Evolutionary conservation across 192 early-diverging fungal species (phyloP), one percentile per base, ranked within the genome.

Genomic region (Gryganskiella cystojenkinii): DNA sequence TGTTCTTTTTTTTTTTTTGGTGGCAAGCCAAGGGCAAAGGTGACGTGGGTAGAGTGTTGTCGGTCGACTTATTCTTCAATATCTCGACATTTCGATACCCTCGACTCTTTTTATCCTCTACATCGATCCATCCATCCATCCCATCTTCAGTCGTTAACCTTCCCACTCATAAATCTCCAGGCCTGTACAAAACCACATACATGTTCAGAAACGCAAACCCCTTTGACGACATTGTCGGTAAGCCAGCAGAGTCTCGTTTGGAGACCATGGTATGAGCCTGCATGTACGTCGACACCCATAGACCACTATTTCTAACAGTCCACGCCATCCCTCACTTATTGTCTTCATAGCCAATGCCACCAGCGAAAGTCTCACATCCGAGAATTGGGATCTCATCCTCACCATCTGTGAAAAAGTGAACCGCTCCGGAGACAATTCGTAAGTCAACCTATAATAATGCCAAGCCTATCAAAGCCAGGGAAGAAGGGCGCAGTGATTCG

Each of bases 381-480:
- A 99, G 83, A 93, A 99, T 85, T 99, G 97, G 96, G 88, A 89
- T 55, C 82, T 91, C 52, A 92, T 94, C 55, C 83, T 91, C 55
- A 83, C 82, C 61, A 88, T 95, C 27, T 90, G 89, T 64, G 92
- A 94, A 70, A 86, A 87, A 25, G 89, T 92, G 11, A 66, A 81
- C 30, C 71, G 67, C 45, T 75, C 80, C 27, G 71, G 80, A 52
- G 80, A 83, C 15, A 84, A 88, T 31, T 63, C 76, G 87, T 89
- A 83, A 57, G 56, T 43, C 20, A 2, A 19, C 25, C 5, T 45
- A 10, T 31, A n/a, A 17, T 46, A n/a, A n/a, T 10, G 31, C 20
- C 30, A 42, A 55, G 24, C 20, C 22, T 6, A 34, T 17, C 20
- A 13, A 22, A 17, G 44, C 27, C 45, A n/a, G 22, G 30, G 17